phyloP scores from a whole-genome alignment of 495 filamentous ascomycete genomes.

The Aspergillus cristatus region DNA sequence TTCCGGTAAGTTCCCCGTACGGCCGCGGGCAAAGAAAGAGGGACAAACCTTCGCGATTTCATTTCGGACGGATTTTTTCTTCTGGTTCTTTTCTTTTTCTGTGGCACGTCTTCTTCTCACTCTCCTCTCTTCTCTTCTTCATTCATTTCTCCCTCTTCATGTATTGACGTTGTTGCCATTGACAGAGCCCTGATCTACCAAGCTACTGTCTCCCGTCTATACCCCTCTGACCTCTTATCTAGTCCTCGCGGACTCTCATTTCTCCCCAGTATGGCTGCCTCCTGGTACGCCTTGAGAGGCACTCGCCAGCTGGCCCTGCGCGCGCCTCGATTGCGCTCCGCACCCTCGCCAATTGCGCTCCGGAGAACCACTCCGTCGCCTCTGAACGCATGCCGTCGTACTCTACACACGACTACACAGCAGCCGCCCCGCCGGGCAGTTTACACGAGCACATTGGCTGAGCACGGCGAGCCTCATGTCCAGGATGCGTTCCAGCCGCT shows the following conservation, averaged over 20 bases:
- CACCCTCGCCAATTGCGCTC: slow-evolving; percentile 21
- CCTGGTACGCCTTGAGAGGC: slow-evolving; percentile 34
- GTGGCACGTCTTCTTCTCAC: slow-evolving; percentile 2
- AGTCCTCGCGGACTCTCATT: background rate
- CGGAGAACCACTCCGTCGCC: slow-evolving; percentile 20
- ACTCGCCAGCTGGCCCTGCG: slow-evolving; percentile 34
- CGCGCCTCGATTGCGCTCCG: slow-evolving; percentile 20
- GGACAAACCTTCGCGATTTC: slow-evolving; percentile 6
- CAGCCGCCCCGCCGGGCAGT: slow-evolving; percentile 25
- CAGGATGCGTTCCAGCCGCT: slow-evolving; percentile 39
- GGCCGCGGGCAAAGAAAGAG: slow-evolving; percentile 1
- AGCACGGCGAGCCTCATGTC: slow-evolving; percentile 35
- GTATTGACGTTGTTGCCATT: background rate
- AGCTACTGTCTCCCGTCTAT: too few relatives aligned
- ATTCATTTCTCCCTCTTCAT: background rate
- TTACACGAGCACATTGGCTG: slow-evolving; percentile 32
- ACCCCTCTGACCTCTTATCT: background rate
- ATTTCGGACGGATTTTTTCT: too few relatives aligned
- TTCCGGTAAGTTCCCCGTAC: too few relatives aligned
- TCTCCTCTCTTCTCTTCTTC: slow-evolving; percentile 7
- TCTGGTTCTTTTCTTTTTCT: background rate
- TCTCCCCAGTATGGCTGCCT: slow-evolving; percentile 27
- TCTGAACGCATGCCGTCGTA: slow-evolving; percentile 18
- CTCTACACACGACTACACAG: slow-evolving; percentile 19
- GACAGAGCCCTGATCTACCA: too few relatives aligned